These are phyloP conservation scores for Thalassia testudinum DNA, from an alignment of 116 monocot genomes.

Conservation along the genomic window DNA sequence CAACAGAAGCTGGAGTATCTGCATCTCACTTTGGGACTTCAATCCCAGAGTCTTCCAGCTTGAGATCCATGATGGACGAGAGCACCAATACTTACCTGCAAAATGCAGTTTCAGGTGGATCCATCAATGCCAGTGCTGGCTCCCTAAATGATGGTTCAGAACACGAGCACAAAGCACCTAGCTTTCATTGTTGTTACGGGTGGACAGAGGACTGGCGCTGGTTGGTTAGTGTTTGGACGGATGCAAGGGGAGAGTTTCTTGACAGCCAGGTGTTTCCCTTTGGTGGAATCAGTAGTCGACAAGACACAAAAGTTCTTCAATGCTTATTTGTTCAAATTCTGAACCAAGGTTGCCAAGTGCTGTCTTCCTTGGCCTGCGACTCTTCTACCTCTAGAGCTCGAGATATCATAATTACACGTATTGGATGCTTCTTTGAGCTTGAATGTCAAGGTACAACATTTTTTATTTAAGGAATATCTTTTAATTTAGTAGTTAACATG, in stretches of 20 bases:
- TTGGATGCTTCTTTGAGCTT: conserved; percentile 89
- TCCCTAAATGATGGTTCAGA: conserved; percentile 34
- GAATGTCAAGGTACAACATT: conserved; percentile 76
- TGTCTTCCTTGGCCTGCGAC: conserved; percentile 42
- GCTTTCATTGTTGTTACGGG: conserved; percentile 96
- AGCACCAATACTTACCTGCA: conserved; percentile 28
- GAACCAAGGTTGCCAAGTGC: conserved; percentile 78
- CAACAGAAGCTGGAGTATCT: conserved; percentile 28
- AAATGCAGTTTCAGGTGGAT: conserved; percentile 28
- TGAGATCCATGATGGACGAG: conserved; percentile 50
- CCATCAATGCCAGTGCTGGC: conserved; percentile 17
- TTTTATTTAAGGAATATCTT: too few relatives aligned
- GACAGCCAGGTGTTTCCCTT: conserved; percentile 85
- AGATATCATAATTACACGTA: conserved; percentile 71
- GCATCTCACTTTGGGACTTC: conserved; percentile 8
- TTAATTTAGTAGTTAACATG: too few relatives aligned
- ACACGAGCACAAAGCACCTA: conserved; percentile 27
- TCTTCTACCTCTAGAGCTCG: conserved; percentile 24
- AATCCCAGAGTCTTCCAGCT: conserved; percentile 24
- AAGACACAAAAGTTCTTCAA: conserved; percentile 91
- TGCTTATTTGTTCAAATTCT: conserved; percentile 84
- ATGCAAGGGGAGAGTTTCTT: conserved; percentile 81
- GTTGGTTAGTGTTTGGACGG: conserved; percentile 90
- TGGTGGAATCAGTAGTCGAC: conserved; percentile 85
- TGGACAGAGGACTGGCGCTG: conserved; percentile 99